These are phyloP conservation scores for Metschnikowia lunata DNA, from an alignment of 805 yeast genomes.

Conservation along the genomic window DNA sequence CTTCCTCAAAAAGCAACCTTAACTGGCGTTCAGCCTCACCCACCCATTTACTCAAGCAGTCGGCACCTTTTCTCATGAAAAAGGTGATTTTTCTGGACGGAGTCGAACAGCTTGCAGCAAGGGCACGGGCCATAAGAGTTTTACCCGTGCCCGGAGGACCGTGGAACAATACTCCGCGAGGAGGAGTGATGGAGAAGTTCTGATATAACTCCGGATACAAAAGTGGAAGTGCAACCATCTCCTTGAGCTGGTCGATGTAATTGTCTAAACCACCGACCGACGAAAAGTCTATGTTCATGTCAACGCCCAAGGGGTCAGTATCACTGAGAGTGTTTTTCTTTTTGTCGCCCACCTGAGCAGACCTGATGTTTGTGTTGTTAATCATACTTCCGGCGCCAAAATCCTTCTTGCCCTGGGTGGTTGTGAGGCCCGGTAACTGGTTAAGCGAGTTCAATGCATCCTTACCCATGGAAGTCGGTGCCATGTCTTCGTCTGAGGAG, in stretches of 20 bases:
- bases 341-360: slow-evolving; percentile 31
- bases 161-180: slow-evolving; percentile 94
- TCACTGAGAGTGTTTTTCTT: slow-evolving; percentile 68
- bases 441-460: slow-evolving; percentile 1
- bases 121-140: slow-evolving; percentile 94
- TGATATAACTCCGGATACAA: slow-evolving; percentile 91
- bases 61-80: slow-evolving; percentile 98
- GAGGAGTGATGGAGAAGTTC: slow-evolving; percentile 88
- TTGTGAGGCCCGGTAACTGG: slow-evolving; percentile 8
- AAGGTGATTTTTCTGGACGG: slow-evolving; percentile 84
- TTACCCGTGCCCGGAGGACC: slow-evolving; percentile 99
- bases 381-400: slow-evolving; percentile 11
- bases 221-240: slow-evolving; percentile 92
- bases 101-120: slow-evolving; percentile 91
- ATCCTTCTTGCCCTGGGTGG: slow-evolving; percentile 2
- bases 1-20: slow-evolving; percentile 88
- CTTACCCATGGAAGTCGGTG: background rate
- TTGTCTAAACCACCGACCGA: slow-evolving; percentile 90
- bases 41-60: slow-evolving; percentile 95
- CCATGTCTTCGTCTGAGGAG: slow-evolving; percentile 59
- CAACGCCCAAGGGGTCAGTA: slow-evolving; percentile 89
- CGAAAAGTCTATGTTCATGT: slow-evolving; percentile 77
- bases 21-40: slow-evolving; percentile 98
- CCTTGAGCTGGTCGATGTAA: slow-evolving; percentile 88
- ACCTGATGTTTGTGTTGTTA: slow-evolving; percentile 30